Evolutionary conservation across 208 protist species (phyloP).

Genomic region (Wallacemonas sp.): DNA sequence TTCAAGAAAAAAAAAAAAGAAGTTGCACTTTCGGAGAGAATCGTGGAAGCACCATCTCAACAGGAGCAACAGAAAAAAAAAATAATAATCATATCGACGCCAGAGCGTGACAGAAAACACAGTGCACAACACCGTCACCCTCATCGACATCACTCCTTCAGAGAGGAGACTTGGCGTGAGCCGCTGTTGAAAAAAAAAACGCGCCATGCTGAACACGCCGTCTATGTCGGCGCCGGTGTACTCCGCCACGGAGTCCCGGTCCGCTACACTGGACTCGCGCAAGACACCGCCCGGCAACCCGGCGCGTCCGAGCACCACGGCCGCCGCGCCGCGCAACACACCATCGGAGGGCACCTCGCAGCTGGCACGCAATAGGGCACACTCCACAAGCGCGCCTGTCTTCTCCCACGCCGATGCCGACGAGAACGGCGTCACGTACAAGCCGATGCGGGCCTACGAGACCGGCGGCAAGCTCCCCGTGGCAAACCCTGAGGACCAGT

Average conservation of each 20-base stretch:
- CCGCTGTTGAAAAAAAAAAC: neutral
- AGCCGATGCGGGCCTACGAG: slow-evolving; percentile 12
- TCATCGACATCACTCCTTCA: no score
- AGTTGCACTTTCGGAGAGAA: no score
- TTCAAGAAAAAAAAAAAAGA: no score
- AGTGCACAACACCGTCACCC: no score
- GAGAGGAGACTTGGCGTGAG: no score
- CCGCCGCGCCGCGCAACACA: neutral
- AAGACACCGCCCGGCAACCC: neutral
- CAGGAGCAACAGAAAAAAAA: no score
- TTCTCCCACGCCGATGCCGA: neutral
- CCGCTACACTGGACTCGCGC: neutral
- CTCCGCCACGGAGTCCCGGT: slow-evolving; percentile 1
- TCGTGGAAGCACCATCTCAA: no score
- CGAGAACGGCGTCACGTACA: slow-evolving; percentile 15
- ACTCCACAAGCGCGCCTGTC: neutral
- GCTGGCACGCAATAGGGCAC: neutral
- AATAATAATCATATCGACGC: no score
- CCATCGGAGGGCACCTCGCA: neutral
- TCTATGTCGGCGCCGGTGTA: slow-evolving; percentile 3
- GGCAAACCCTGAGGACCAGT: neutral
- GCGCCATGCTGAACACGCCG: neutral
- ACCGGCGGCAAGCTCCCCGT: neutral
- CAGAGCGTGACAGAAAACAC: no score
- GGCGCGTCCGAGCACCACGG: neutral